Conservation (phyloP, 2,329 filamentous ascomycete genomes). For the Ceratocystis albifundus region DNA sequence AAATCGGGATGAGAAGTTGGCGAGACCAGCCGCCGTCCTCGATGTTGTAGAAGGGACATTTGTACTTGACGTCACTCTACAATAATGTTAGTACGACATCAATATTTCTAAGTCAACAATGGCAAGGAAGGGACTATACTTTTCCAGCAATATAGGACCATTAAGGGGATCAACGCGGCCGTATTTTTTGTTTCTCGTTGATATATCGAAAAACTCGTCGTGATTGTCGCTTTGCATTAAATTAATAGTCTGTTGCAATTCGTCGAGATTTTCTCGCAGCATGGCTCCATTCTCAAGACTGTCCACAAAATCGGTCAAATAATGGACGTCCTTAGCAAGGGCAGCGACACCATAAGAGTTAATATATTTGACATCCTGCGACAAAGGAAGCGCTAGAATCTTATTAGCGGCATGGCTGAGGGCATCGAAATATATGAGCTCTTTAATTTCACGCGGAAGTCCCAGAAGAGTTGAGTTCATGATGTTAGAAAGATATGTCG, state of each 20-base stretch:
- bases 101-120: not conserved
- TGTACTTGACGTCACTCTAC: conserved; percentile 49
- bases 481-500: conserved; percentile 84
- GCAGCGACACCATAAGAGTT: conserved; percentile 75
- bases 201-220: conserved; percentile 95
- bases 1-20: conserved; percentile 64
- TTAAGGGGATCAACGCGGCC: conserved; percentile 84
- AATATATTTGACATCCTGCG: conserved; percentile 69
- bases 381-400: conserved; percentile 69
- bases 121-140: conserved; percentile 43
- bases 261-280: conserved; percentile 77
- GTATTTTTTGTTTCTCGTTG: conserved; percentile 83
- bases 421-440: conserved; percentile 95
- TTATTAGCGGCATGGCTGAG: conserved; percentile 79
- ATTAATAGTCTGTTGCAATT: conserved; percentile 82
- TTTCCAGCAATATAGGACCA: conserved; percentile 81
- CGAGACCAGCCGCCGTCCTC: conserved; percentile 53
- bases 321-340: conserved; percentile 70
- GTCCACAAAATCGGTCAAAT: conserved; percentile 76
- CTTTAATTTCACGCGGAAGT: conserved; percentile 90
- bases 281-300: conserved; percentile 75
- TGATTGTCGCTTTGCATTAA: conserved; percentile 79
- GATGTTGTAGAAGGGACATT: conserved; percentile 41
- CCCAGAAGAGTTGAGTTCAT: conserved; percentile 91
- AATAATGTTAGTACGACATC: conserved; percentile 25